phyloP scores from a whole-genome alignment of 2,329 filamentous ascomycete species.

The Cladophialophora bantiana region DNA sequence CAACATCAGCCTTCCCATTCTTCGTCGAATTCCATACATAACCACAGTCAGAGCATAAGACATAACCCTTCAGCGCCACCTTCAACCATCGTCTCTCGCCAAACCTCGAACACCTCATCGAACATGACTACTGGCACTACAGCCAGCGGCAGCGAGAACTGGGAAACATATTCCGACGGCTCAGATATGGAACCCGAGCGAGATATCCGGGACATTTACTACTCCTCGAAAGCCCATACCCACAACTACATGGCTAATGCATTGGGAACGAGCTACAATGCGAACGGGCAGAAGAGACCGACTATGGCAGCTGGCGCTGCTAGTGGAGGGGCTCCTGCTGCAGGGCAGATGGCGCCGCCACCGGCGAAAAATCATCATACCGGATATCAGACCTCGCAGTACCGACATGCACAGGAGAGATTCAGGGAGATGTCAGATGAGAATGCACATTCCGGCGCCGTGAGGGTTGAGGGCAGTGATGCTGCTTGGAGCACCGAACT shows the following conservation, averaged over 20 bases:
- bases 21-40: constrained; percentile 43
- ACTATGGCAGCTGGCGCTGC: constrained; percentile 25
- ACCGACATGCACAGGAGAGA: constrained; percentile 15
- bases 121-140: constrained; percentile 59
- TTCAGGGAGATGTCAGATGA: constrained; percentile 36
- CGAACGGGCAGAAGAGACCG: constrained; percentile 36
- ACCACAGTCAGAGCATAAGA: constrained; percentile 35
- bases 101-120: constrained; percentile 74
- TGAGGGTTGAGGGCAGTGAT: constrained; percentile 38
- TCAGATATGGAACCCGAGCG: constrained; percentile 76
- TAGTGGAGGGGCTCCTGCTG: not conserved
- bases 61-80: constrained; percentile 42
- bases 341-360: constrained; percentile 40
- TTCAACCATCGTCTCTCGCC: constrained; percentile 56
- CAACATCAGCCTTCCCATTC: constrained; percentile 53
- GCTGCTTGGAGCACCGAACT: constrained; percentile 40
- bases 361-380: constrained; percentile 43
- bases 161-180: constrained; percentile 93
- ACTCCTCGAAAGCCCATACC: constrained; percentile 63
- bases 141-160: constrained; percentile 87
- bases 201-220: constrained; percentile 79
- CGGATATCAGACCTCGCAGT: constrained; percentile 20
- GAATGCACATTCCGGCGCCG: constrained; percentile 22
- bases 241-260: constrained; percentile 30
- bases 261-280: constrained; percentile 27